A percentile compares a stretch with the other conserved stretches of the same genome.
Conservation (phyloP, 164 flowering plant species). For the Magnolia kwangsiensis region DNA sequence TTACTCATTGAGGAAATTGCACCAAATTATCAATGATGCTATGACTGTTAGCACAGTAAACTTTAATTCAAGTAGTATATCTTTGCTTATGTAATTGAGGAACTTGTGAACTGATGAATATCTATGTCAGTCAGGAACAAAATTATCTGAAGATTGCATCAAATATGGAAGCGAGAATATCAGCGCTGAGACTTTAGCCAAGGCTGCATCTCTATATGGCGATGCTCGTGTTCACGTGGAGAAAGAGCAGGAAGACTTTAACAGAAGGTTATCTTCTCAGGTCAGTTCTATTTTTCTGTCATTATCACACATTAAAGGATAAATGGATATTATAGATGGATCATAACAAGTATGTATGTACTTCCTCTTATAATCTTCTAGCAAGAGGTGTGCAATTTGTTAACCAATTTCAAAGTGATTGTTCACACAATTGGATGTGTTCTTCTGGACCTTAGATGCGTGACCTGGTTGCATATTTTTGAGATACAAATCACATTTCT, state of each 20-base stretch:
- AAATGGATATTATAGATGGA: background rate
- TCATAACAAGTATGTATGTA: too few species aligned
- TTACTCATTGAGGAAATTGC: background rate
- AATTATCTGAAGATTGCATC: slow-evolving; percentile 85
- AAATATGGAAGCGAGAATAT: slow-evolving; percentile 77
- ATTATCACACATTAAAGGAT: background rate
- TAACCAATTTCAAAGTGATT: too few species aligned
- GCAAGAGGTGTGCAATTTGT: too few species aligned
- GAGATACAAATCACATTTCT: too few species aligned
- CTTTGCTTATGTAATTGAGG: background rate
- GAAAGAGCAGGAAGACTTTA: slow-evolving; percentile 90
- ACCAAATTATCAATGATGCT: background rate
- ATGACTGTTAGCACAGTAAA: background rate
- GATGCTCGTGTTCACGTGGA: slow-evolving; percentile 79
- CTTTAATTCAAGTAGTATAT: background rate
- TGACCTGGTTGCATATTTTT: too few species aligned
- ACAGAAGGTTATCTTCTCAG: slow-evolving; percentile 59
- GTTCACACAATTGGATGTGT: too few species aligned
- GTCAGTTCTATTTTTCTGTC: slow-evolving; percentile 26
- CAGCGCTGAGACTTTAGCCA: slow-evolving; percentile 60
- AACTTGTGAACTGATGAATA: background rate
- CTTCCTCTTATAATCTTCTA: too few species aligned
- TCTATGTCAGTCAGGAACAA: slow-evolving; percentile 55
- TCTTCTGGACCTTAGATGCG: too few species aligned
- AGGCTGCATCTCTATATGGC: slow-evolving; percentile 85